Base-by-base conservation (phyloP, 805 yeast genomes). In the Nakazawaea laoshanensis region DNA sequence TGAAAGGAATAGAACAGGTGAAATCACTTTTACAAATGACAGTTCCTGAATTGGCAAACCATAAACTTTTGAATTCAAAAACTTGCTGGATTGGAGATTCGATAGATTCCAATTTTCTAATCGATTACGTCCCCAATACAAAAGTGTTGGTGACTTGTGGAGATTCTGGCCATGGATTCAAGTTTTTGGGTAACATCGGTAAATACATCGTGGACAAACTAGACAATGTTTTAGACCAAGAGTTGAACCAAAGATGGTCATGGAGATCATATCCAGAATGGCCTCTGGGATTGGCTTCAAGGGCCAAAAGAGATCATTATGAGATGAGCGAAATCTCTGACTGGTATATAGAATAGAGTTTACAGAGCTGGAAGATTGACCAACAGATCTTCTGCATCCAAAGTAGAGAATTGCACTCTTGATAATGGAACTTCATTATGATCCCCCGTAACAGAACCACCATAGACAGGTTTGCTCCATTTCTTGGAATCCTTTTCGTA, bases 401-500 rank as follows among this genome's bases (percentile, higher is more conserved):
- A 30, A 5, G 14, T 20, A 4, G 18, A 16, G 10, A 29, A 14
- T 20, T 35, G 30, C 10, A 29, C 32, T 12, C 30, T 35, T 18
- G 15, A 30, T 8, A 32, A 19, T 1, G 37, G 35, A 7, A 19
- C 37, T 4, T 24, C 32, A 2, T 29, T 36, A 7, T 15, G 18
- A 2, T 26, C 29, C 1, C 11, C 27, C 3, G 12, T 25, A 5
- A 10, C 19, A 11, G 19, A 28, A 10, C 12, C 20, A 6, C 20
- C 36, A 29, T 57, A 57, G 2, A 45, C 42, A 4, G 62, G 62
- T 33, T 63, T 68, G 30, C 60, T 65, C 74, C 83, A 78, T 45
- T 65, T 72, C 8, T 55, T 40, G 20, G 57, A 49, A 37, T 80
- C 84, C 29, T 59, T 57, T 36, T 70, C 69, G 44, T 60, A 69